These are phyloP conservation scores for Rhodamnia argentea DNA, from an alignment of 345 rosid genomes.

Conservation along the genomic window DNA sequence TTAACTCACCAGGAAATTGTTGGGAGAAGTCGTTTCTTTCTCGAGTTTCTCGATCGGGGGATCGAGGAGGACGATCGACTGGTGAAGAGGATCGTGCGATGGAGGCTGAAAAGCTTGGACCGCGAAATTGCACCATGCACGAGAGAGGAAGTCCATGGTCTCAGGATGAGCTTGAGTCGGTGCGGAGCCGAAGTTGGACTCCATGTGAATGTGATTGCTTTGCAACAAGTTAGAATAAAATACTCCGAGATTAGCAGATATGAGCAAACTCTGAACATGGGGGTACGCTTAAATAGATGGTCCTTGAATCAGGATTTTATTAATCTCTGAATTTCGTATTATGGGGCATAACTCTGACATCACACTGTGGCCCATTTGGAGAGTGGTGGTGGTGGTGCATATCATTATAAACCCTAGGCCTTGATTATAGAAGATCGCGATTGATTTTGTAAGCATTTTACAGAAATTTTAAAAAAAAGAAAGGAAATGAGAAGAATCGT, in stretches of 20 bases:
- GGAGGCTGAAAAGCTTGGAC: slow-evolving; percentile 67
- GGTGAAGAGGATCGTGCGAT: slow-evolving; percentile 13
- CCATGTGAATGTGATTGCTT: slow-evolving; percentile 12
- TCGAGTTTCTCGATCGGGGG: slow-evolving; percentile 31
- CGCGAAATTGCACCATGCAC: slow-evolving; percentile 84
- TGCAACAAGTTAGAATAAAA: not conserved
- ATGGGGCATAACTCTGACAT: not conserved
- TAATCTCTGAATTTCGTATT: not conserved
- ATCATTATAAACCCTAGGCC: not conserved
- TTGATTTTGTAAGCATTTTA: not conserved
- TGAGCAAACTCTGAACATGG: not conserved
- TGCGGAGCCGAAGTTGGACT: slow-evolving; percentile 19
- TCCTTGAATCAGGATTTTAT: not conserved
- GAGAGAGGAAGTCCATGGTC: slow-evolving; percentile 81
- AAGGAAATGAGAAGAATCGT: not conserved
- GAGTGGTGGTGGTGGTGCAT: not conserved
- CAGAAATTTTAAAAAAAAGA: not conserved
- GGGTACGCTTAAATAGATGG: slow-evolving; percentile 6
- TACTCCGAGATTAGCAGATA: not conserved
- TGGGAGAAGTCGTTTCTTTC: slow-evolving; percentile 18
- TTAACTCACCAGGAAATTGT: slow-evolving; percentile 33
- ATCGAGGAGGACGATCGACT: slow-evolving; percentile 11
- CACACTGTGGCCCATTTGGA: not conserved
- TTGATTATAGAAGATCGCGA: not conserved
- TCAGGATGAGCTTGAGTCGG: slow-evolving; percentile 92